These are phyloP conservation scores for Globisporangium orthogonon DNA, from an alignment of 352 stramenopile species.

Conservation along the genomic window DNA sequence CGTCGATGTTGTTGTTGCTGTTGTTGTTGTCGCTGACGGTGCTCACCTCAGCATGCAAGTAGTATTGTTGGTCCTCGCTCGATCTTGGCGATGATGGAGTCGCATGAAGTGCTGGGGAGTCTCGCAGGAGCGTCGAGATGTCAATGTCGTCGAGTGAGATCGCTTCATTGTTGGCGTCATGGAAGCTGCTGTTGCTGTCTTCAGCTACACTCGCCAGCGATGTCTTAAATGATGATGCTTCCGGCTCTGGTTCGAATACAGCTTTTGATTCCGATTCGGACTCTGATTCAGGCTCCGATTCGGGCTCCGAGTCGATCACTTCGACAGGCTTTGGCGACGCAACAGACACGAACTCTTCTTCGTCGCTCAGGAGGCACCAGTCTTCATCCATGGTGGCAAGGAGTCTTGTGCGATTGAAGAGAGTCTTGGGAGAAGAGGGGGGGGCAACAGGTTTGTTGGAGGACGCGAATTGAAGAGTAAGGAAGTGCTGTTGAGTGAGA, in stretches of 20 bases:
- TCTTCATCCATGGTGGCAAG: slow-evolving; percentile 32
- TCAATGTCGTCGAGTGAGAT: slow-evolving; percentile 14
- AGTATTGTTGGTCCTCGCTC: too few relatives aligned
- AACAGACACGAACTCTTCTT: slow-evolving; percentile 18
- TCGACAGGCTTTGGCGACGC: not conserved
- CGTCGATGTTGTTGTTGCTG: not conserved
- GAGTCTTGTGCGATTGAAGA: not conserved
- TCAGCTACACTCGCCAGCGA: too few relatives aligned
- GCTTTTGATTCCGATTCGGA: not conserved
- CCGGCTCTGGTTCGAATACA: too few relatives aligned
- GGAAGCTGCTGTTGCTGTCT: not conserved
- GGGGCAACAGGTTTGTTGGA: not conserved
- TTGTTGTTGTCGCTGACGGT: too few relatives aligned
- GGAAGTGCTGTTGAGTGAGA: not conserved
- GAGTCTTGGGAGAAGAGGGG: not conserved
- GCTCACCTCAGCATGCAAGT: too few relatives aligned
- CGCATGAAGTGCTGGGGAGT: slow-evolving; percentile 6
- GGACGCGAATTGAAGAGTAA: slow-evolving; percentile 4
- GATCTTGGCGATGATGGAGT: not conserved
- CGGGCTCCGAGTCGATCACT: slow-evolving; percentile 21
- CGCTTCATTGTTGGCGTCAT: not conserved
- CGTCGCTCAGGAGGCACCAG: slow-evolving; percentile 48
- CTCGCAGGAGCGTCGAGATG: slow-evolving; percentile 20
- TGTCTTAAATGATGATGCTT: too few relatives aligned
- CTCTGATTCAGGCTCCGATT: slow-evolving; percentile 13